phyloP scores from a whole-genome alignment of 495 filamentous ascomycete genomes.

The Halenospora varia region DNA sequence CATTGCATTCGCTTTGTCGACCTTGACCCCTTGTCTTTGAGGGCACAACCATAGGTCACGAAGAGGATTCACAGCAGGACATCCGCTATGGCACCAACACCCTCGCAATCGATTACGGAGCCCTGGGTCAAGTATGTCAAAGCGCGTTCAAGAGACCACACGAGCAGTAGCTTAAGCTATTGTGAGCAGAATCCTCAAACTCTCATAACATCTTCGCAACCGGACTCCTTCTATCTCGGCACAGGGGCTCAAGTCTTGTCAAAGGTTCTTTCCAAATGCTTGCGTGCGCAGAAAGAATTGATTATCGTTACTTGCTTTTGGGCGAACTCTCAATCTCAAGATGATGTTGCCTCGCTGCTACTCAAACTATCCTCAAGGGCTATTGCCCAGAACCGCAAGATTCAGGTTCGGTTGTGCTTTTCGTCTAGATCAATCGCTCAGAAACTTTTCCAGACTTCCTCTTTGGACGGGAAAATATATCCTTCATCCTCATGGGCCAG shows the following conservation, averaged over 20 bases:
- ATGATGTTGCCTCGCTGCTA: constrained; percentile 32
- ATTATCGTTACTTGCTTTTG: constrained; percentile 77
- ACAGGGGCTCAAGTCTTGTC: constrained; percentile 21
- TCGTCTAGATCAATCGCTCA: constrained; percentile 63
- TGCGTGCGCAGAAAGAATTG: constrained; percentile 53
- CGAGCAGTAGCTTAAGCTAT: constrained; percentile 12
- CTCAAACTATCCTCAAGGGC: constrained; percentile 17
- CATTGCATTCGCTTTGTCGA: no score
- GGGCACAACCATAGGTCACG: no score
- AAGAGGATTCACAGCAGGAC: no score
- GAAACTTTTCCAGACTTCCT: constrained; percentile 63
- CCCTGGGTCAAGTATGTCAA: background rate
- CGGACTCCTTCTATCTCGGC: constrained; percentile 16
- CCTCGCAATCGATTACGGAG: no score
- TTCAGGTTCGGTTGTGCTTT: constrained; percentile 57
- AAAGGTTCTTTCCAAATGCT: constrained; percentile 51
- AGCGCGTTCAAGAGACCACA: no score
- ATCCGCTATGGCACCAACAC: no score
- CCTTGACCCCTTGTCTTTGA: no score
- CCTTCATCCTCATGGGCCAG: constrained; percentile 48
- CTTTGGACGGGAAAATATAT: constrained; percentile 51
- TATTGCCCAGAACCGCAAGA: constrained; percentile 26
- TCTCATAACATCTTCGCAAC: constrained; percentile 16
- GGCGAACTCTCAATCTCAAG: constrained; percentile 53
- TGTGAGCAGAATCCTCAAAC: constrained; percentile 4